These are phyloP conservation scores for Amniculicola lignicola DNA, from an alignment of 495 filamentous ascomycete genomes.

Conservation along the genomic window DNA sequence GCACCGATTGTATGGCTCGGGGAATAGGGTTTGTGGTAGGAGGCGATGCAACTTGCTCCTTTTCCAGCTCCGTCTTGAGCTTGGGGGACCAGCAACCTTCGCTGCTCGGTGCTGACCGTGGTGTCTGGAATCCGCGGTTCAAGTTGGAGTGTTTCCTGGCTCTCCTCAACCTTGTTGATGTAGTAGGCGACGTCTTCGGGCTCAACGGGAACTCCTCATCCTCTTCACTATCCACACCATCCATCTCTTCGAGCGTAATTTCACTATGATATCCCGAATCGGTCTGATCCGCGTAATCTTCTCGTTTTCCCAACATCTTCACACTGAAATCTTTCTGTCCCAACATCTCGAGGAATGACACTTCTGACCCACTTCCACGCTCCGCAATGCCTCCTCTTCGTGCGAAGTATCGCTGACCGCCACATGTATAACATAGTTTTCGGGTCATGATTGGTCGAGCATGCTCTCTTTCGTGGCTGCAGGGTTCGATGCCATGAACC, in stretches of 20 bases:
- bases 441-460: slow-evolving; percentile 21
- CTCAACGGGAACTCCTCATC: neutral
- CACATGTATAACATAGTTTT: slow-evolving; percentile 21
- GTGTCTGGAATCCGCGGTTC: too few species aligned
- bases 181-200: slow-evolving; percentile 1
- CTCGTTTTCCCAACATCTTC: neutral
- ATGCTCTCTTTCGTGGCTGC: slow-evolving; percentile 18
- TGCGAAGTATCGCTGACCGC: slow-evolving; percentile 14
- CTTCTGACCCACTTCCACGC: neutral
- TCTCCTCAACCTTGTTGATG: too few species aligned
- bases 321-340: neutral
- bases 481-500: neutral
- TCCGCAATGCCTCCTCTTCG: slow-evolving; percentile 19
- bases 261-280: slow-evolving; percentile 28
- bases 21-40: neutral
- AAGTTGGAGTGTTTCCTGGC: too few species aligned
- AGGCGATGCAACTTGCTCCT: too few species aligned
- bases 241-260: slow-evolving; percentile 16
- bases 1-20: neutral
- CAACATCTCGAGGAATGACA: neutral
- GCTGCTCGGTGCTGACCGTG: too few species aligned
- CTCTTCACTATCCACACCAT: neutral
- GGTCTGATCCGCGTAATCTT: neutral
- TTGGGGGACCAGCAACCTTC: too few species aligned
- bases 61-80: too few species aligned